Evolutionary conservation across 2,329 filamentous ascomycete species (phyloP).

Genomic region (Microdochium trichocladiopsis): DNA sequence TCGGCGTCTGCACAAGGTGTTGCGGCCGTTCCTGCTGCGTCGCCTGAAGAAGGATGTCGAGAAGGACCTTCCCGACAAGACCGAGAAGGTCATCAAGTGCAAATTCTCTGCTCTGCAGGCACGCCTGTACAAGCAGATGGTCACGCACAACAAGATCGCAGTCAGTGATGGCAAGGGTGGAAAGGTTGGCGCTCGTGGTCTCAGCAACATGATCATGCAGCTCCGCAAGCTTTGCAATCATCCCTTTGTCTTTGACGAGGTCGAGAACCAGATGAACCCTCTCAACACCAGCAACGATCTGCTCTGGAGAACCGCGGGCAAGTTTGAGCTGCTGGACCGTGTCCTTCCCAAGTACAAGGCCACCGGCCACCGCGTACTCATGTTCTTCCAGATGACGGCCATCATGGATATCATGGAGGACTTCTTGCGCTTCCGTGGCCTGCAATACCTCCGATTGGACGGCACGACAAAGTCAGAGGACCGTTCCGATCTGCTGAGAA

Average conservation of each 20-base stretch:
- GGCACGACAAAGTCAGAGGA: conserved; percentile 98
- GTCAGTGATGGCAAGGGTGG: conserved; percentile 94
- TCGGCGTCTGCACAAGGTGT: conserved; percentile 93
- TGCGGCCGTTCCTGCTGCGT: conserved; percentile 92
- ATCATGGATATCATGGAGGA: conserved; percentile 99
- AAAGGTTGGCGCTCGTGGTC: conserved; percentile 85
- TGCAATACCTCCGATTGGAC: conserved; percentile 86
- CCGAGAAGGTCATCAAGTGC: conserved; percentile 98
- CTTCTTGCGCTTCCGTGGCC: conserved; percentile 76
- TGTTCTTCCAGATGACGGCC: conserved; percentile 99
- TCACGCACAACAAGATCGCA: conserved; percentile 88
- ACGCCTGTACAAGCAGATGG: conserved; percentile 94
- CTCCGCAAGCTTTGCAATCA: conserved; percentile 98
- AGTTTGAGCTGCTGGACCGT: conserved; percentile 92
- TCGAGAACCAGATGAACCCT: conserved; percentile 97
- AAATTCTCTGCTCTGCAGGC: conserved; percentile 92
- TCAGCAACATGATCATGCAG: conserved; percentile 99
- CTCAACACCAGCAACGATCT: conserved; percentile 81
- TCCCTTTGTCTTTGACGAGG: conserved; percentile 96
- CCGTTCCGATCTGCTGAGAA: conserved; percentile 78
- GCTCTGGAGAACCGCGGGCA: conserved; percentile 91
- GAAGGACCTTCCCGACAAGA: conserved; percentile 97
- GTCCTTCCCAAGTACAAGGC: conserved; percentile 88
- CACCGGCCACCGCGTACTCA: conserved; percentile 89
- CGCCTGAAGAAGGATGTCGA: conserved; percentile 99